Evolutionary conservation across 331 rosid genomes (phyloP), one percentile per base, ranked within the genome.

Genomic region (Malus hybrid): DNA sequence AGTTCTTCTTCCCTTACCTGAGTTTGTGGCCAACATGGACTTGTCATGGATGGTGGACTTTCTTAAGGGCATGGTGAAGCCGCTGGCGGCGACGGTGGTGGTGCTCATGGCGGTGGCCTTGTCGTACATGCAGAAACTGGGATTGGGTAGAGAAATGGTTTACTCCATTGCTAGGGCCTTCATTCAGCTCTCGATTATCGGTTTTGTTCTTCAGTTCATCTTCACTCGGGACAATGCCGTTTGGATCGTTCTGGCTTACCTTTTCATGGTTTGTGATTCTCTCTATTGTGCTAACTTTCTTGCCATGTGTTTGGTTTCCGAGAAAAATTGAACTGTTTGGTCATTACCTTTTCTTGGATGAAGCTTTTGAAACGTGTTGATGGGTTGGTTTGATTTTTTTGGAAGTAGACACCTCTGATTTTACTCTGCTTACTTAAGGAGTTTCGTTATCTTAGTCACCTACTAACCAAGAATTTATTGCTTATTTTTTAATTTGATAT

Each of bases 211-310:
- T 65, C 89, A 92, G 85, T 94, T 94, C 91, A 94, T 94, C 42
- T 94, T 94, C 88, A 86, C 63, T 65, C 88, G 82, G 31, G 76
- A 90, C 1, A 90, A 89, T 77, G 73, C 56, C 0, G 75, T 79
- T 64, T 92, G 99, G 99, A 94, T 94, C 86, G 33, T 92, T 52
- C 84, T 94, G 4, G 99, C 97, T 12, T 94, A 92, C 73, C 89
- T 94, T 72, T 94, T 94, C 84, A 94, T 94, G 97, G 99, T 94
- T 27, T 2, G 69, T 29, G 28, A 65, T 71, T 50, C 4, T 59
- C 15, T 73, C 34, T 29, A 3, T 27, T 42, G 6, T 72, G 27
- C 9, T n/a, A 1, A 22, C 15, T 24, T 55, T 52, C 0, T 16
- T 10, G 65, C 5, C 4, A 7, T 68, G 39, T 59, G 67, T 42